These are phyloP conservation scores for Epichloe aotearoae DNA, from an alignment of 2,329 filamentous ascomycete species.

Conservation along the genomic window DNA sequence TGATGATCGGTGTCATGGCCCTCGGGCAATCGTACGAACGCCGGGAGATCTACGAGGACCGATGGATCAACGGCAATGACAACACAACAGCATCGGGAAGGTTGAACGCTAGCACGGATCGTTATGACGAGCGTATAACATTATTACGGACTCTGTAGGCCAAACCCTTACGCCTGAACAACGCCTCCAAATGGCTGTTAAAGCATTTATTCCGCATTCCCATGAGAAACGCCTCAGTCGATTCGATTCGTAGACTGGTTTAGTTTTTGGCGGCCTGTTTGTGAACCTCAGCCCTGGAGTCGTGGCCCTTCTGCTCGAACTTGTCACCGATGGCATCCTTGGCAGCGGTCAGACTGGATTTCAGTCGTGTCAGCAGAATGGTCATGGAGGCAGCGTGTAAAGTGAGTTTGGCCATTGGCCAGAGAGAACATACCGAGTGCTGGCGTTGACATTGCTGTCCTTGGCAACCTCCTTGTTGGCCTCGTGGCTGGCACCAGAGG, in stretches of 20 bases:
- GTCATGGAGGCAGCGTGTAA: not conserved
- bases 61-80: too few relatives aligned
- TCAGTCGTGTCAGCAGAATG: not conserved
- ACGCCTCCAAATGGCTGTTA: too few relatives aligned
- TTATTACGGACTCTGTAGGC: too few relatives aligned
- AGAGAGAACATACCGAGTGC: conserved; percentile 35
- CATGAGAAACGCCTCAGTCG: not conserved
- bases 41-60: too few relatives aligned
- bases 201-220: not conserved
- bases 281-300: conserved; percentile 29
- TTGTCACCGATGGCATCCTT: conserved; percentile 38
- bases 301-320: conserved; percentile 27
- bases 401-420: not conserved
- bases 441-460: conserved; percentile 37
- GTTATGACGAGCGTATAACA: too few relatives aligned
- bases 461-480: conserved; percentile 58
- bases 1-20: too few relatives aligned
- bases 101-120: too few relatives aligned
- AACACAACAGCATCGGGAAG: too few relatives aligned
- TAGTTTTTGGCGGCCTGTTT: conserved; percentile 24
- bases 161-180: too few relatives aligned
- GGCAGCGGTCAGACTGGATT: conserved; percentile 27
- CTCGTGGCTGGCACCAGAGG: conserved; percentile 50
- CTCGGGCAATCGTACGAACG: too few relatives aligned
- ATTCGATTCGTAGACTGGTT: not conserved